Evolutionary conservation across 805 yeast genomes (phyloP).

Genomic region (Candida arabinofermentans): DNA sequence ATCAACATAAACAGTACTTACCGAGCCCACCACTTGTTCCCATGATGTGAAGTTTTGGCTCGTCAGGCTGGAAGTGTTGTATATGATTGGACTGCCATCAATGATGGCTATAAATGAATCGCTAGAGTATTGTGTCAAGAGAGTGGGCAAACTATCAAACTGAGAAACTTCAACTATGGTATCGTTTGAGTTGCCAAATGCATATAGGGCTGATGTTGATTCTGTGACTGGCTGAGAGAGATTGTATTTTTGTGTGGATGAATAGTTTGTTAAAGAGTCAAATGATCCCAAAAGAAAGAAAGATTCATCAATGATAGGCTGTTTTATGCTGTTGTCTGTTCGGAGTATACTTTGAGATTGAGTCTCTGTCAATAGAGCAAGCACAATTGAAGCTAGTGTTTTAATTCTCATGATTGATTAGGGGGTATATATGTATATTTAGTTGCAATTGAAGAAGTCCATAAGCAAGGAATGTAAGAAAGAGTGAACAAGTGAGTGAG

Average conservation of each 20-base stretch:
- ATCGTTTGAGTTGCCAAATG: slow-evolving; percentile 14
- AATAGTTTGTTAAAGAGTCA: slow-evolving; percentile 23
- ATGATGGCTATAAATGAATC: slow-evolving; percentile 20
- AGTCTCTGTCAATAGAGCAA: background rate
- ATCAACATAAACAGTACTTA: slow-evolving; percentile 47
- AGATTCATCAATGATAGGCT: slow-evolving; percentile 19
- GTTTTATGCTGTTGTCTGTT: slow-evolving; percentile 4
- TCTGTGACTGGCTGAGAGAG: slow-evolving; percentile 10
- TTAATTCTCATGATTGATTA: too few species aligned
- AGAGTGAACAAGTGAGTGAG: too few species aligned
- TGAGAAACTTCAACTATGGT: slow-evolving; percentile 10
- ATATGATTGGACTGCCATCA: slow-evolving; percentile 25
- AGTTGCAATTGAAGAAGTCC: too few species aligned
- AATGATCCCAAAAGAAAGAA: slow-evolving; percentile 26
- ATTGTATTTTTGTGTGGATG: slow-evolving; percentile 19
- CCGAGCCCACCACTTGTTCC: slow-evolving; percentile 34
- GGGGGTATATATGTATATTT: too few species aligned
- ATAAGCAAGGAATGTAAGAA: too few species aligned
- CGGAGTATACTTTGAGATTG: background rate
- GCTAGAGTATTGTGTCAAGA: slow-evolving; percentile 9
- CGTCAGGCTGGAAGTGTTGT: slow-evolving; percentile 4
- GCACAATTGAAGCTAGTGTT: too few species aligned
- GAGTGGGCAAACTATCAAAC: slow-evolving; percentile 9
- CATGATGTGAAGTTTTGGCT: slow-evolving; percentile 16
- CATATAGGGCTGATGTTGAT: slow-evolving; percentile 14